Conservation (phyloP, 1,139 yeast genomes). For the Magnusiomyces suaveolens region DNA sequence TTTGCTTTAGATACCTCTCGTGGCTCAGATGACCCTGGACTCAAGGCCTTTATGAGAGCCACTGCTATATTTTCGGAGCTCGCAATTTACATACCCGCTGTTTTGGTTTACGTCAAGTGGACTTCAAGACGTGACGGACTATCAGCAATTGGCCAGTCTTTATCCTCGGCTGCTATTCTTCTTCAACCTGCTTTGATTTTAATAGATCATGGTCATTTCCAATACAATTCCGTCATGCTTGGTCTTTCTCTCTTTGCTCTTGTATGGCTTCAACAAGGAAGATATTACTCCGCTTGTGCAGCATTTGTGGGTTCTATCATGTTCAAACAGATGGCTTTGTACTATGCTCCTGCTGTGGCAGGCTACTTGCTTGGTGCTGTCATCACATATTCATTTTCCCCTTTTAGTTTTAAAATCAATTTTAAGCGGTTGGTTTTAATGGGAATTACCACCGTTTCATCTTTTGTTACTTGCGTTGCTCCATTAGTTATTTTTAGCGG, state of each 20-base stretch:
- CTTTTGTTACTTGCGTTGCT: slow-evolving; percentile 44
- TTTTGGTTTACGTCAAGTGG: slow-evolving; percentile 53
- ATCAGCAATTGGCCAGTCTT: slow-evolving; percentile 60
- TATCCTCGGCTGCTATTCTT: slow-evolving; percentile 62
- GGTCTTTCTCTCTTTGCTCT: slow-evolving; percentile 68
- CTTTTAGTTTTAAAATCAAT: slow-evolving; percentile 19
- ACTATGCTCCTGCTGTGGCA: slow-evolving; percentile 84
- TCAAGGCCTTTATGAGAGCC: slow-evolving; percentile 76
- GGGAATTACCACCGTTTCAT: slow-evolving; percentile 49
- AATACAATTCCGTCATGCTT: slow-evolving; percentile 87
- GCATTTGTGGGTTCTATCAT: slow-evolving; percentile 69
- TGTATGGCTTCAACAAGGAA: slow-evolving; percentile 49
- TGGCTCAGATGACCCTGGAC: slow-evolving; percentile 56
- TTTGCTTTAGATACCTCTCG: slow-evolving; percentile 63
- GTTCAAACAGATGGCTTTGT: slow-evolving; percentile 93
- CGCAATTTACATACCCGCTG: slow-evolving; percentile 68
- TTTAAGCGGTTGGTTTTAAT: slow-evolving; percentile 48
- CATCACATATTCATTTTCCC: slow-evolving; percentile 29
- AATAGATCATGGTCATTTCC: slow-evolving; percentile 96
- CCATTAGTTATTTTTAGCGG: slow-evolving; percentile 50
- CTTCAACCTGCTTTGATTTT: slow-evolving; percentile 71
- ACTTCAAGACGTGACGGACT: slow-evolving; percentile 40
- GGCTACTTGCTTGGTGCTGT: slow-evolving; percentile 51
- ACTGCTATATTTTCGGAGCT: slow-evolving; percentile 71
- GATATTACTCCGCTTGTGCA: slow-evolving; percentile 62